Base-by-base conservation (phyloP, 305 asterid genomes). In the Fraxinus paxiana region DNA sequence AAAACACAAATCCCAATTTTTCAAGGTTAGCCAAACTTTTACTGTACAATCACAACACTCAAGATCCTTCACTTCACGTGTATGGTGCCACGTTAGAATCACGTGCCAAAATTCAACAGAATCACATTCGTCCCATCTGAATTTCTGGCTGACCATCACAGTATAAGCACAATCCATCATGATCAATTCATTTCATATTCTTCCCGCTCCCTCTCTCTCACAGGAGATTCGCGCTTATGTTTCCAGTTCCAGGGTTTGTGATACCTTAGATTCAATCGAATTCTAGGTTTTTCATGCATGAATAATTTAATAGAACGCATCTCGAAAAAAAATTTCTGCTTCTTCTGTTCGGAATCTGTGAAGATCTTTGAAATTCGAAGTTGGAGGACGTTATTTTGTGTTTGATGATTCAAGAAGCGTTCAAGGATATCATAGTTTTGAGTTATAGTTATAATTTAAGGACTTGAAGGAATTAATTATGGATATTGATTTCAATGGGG, bases 401-500 rank as follows among this genome's bases (percentile, higher is more conserved):
- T 84, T 89, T 86, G 87, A 89, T 87, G 92, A 80, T 89, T 65
- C 78, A 84, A 70, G 88, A 78, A 82, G 81, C 85, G 26, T 59
- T 22, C 81, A n/a, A 81, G 54, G 85, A 85, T 84, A 85, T 75
- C 78, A 77, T 83, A 83, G 73, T 46, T 83, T 80, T 54, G 59
- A 65, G 76, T 6, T 63, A 46, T 67, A 79, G 24, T 70, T 76
- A 33, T 83, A 46, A 70, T 80, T 31, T 87, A 74, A 82, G 80
- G 74, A 83, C 30, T 54, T 48, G 76, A 51, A 79, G 77, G 73
- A 69, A 46, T 46, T 15, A 69, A 69, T 69, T 70, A 89, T 95
- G 98, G 98, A 95, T 86, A 79, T 90, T 87, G 97, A 93, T 89
- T 90, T 90, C 88, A 85, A 86, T 85, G 91, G 93, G 72, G 98